Conservation (phyloP, 257 asterid species). For the Fraxinus excelsior region DNA sequence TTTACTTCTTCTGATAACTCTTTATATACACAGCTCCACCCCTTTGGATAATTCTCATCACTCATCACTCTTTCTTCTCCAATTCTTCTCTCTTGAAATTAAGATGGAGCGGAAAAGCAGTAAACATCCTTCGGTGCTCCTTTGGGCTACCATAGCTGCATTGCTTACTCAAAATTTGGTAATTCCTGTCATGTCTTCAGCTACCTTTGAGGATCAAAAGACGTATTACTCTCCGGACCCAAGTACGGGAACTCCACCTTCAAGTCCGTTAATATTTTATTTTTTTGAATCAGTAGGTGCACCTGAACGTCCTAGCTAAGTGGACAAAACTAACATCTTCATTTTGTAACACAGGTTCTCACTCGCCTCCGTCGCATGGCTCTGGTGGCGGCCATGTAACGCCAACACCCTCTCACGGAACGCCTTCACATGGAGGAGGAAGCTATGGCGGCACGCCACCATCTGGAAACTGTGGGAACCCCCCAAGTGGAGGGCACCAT, state of each 20-base stretch:
- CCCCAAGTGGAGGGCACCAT: constrained; percentile 68
- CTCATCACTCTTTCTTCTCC: constrained; percentile 15
- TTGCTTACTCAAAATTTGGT: constrained; percentile 55
- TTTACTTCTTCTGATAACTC: constrained; percentile 51
- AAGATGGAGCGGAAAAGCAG: constrained; percentile 45
- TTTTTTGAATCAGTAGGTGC: background rate
- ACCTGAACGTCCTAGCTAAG: background rate
- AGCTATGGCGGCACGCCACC: constrained; percentile 43
- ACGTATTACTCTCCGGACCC: constrained; percentile 70
- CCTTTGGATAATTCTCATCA: constrained; percentile 29
- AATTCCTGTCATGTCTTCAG: constrained; percentile 35
- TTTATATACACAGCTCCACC: constrained; percentile 37
- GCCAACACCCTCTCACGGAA: constrained; percentile 37
- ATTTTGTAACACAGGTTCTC: background rate
- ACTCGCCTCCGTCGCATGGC: background rate
- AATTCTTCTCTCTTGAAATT: background rate
- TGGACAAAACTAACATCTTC: background rate
- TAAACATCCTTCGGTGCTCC: constrained; percentile 35
- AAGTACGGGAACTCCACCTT: constrained; percentile 37
- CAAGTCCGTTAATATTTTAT: background rate
- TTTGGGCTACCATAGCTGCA: constrained; percentile 53
- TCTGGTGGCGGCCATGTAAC: constrained; percentile 42
- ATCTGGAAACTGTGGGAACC: constrained; percentile 59
- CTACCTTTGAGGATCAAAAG: constrained; percentile 60
- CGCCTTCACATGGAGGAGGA: constrained; percentile 54